A percentile compares a stretch with the other conserved stretches of the same genome.
Evolutionary conservation across 148 eudicot genomes (phyloP).

Genomic region (Camellia sinensis): DNA sequence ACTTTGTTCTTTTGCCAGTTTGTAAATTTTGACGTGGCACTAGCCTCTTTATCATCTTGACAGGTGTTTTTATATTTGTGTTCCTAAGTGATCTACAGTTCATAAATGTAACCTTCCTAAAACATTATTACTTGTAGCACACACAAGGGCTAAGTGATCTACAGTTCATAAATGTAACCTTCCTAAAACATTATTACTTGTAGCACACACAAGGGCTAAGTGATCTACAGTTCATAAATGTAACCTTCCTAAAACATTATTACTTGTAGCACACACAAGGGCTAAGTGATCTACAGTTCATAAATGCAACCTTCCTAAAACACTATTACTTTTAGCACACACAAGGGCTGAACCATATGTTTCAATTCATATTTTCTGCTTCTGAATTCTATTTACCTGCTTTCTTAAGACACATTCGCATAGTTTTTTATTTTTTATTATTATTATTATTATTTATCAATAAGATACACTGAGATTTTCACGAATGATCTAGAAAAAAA

Average conservation of each 20-base stretch:
- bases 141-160: neutral
- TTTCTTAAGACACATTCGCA: no score
- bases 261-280: neutral
- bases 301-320: no score
- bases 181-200: no score
- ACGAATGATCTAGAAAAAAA: no score
- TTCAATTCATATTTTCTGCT: no score
- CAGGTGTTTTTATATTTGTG: conserved; percentile 45
- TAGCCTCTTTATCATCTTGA: conserved; percentile 98
- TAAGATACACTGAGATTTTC: no score
- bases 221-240: neutral
- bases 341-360: no score
- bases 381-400: neutral
- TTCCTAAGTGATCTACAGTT: neutral
- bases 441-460: no score
- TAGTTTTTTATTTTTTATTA: no score
- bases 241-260: neutral
- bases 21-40: conserved; percentile 1
- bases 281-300: no score
- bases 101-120: neutral
- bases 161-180: no score
- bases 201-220: neutral
- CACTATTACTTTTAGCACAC: no score
- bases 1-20: neutral
- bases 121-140: neutral